phyloP scores from a whole-genome alignment of 306 rosid genomes.

The Vigna unguiculata region DNA sequence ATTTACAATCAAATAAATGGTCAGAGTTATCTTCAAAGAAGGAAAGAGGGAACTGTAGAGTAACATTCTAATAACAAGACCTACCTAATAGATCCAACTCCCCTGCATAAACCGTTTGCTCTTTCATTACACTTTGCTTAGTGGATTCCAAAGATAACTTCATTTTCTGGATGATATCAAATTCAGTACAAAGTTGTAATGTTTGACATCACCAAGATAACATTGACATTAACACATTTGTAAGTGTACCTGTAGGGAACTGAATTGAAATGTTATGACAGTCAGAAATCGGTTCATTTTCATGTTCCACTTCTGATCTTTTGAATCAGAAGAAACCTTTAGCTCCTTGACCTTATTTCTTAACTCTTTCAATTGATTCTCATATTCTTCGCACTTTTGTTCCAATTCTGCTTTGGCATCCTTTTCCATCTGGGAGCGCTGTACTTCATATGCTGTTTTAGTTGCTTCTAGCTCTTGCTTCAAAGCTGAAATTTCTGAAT shows the following conservation, averaged over 20 bases:
- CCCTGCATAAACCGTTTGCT: slow-evolving; percentile 42
- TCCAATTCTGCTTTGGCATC: slow-evolving; percentile 50
- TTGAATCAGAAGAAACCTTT: slow-evolving; percentile 45
- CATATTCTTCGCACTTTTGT: slow-evolving; percentile 59
- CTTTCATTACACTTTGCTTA: slow-evolving; percentile 47
- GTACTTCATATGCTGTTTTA: slow-evolving; percentile 52
- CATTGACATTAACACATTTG: slow-evolving; percentile 42
- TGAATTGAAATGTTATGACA: slow-evolving; percentile 36
- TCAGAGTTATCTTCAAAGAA: slow-evolving; percentile 2
- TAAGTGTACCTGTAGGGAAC: slow-evolving; percentile 52
- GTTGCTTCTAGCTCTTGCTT: slow-evolving; percentile 63
- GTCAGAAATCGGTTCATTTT: slow-evolving; percentile 40
- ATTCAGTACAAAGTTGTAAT: slow-evolving; percentile 42
- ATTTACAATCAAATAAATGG: slow-evolving; percentile 34
- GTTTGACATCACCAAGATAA: slow-evolving; percentile 40
- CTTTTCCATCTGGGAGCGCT: slow-evolving; percentile 56
- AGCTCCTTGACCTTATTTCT: slow-evolving; percentile 42
- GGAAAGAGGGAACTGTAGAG: not conserved
- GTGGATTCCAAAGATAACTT: slow-evolving; percentile 53
- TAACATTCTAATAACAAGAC: slow-evolving; percentile 31
- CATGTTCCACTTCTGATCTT: slow-evolving; percentile 48
- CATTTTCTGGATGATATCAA: slow-evolving; percentile 51
- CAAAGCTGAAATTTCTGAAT: slow-evolving; percentile 54
- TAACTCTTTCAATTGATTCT: slow-evolving; percentile 55
- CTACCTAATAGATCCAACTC: slow-evolving; percentile 50